Base-by-base conservation (phyloP, 2,329 filamentous ascomycete species). In the Fusarium denticulatum region DNA sequence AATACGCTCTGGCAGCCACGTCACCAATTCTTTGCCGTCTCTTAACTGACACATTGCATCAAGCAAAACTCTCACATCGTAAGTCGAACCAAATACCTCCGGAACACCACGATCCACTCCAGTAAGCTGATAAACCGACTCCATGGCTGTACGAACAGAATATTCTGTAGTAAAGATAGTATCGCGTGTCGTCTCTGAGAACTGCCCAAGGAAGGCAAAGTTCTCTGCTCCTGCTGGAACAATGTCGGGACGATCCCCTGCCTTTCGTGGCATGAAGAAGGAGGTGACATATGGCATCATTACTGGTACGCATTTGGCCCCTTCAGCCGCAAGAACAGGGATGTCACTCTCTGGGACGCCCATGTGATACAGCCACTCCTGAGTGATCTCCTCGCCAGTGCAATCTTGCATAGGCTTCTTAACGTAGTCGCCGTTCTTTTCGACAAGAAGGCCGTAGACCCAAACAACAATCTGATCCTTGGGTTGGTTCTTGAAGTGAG, bases 281-380 rank as follows among this genome's bases (percentile, higher is more conserved):
- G 47, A 60, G 6, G 58, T 60, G 47, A 60, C 58, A 10, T 60
- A 60, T 1, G 58, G 58, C 47, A 60, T 55, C 46, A 60, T 60
- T 22, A 60, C 58, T 13, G 58, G 47, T 5, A 60, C 58, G 8
- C 58, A 60, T 8, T 56, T 60, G 5, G 58, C 58, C 2, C 58
- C 58, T 7, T 60, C 36, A 10, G 36, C 47, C 9, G 58, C 58
- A n/a, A 60, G 58, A 43, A 37, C n/a, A 20, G 28, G 18, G 28
- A 60, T 60, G 16, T 60, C 46, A 2, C n/a, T 55, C 20, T 56
- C 58, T 15, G 58, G 47, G 15, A 60, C 58, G 9, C 58, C 58
- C 36, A 60, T n/a, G n/a, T 60, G 58, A 28, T 60, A 60, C 4
- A 60, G n/a, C 58, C 58, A 60, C 26, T 60, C 58, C n/a, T 60